These are phyloP conservation scores for Phaeotremella skinneri DNA, from an alignment of 768 basidiomycete genomes.

Conservation along the genomic window DNA sequence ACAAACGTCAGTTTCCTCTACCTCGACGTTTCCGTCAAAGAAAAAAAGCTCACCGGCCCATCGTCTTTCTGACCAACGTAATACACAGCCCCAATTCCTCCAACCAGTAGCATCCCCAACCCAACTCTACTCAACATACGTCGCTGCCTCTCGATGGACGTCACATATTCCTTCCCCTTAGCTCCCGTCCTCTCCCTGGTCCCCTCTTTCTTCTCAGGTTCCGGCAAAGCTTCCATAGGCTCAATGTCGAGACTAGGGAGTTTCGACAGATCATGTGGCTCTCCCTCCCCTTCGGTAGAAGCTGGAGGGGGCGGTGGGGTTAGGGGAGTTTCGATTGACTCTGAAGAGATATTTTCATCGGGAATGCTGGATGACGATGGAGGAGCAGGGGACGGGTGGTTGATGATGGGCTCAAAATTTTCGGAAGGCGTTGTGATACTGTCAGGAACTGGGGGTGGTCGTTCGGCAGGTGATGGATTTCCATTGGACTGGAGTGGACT, in stretches of 20 bases:
- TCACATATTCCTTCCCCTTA: conserved; percentile 68
- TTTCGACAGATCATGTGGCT: conserved; percentile 28
- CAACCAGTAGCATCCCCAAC: conserved; percentile 57
- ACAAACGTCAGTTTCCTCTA: no score
- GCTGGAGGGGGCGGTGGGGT: conserved; percentile 5
- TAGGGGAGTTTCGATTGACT: conserved; percentile 13
- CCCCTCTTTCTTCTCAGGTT: conserved; percentile 7
- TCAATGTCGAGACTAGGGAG: conserved; percentile 52
- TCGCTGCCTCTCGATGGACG: conserved; percentile 72
- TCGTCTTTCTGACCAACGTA: conserved; percentile 77
- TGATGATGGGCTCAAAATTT: conserved; percentile 25
- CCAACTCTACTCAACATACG: conserved; percentile 60
- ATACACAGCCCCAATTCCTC: conserved; percentile 60
- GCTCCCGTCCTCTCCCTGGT: conserved; percentile 41
- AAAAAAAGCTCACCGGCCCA: conserved; percentile 40
- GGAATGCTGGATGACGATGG: conserved; percentile 1
- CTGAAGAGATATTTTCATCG: conserved; percentile 14
- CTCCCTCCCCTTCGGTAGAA: conserved; percentile 1
- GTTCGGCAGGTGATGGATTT: conserved; percentile 41
- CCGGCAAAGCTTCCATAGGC: conserved; percentile 34
- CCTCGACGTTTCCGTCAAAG: conserved; percentile 26
- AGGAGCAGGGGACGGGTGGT: conserved; percentile 12
- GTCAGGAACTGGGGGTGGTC: conserved; percentile 38
- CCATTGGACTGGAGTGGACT: background rate
- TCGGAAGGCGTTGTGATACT: conserved; percentile 20